Evolutionary conservation across 768 basidiomycete genomes (phyloP).

Genomic region (Filobasidium floriforme): DNA sequence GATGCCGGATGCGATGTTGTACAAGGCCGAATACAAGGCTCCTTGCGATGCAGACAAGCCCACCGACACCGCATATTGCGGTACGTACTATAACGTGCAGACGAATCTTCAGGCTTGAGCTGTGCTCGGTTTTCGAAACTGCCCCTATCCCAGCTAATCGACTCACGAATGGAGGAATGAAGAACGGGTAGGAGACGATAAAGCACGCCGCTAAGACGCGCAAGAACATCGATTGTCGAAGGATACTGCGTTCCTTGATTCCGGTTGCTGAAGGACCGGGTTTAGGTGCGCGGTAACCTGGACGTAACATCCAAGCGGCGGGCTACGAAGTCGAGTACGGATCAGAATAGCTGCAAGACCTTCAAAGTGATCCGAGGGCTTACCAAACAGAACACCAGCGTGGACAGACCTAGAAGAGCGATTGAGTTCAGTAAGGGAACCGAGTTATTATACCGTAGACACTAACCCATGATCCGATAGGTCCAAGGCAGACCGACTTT

Average conservation of each 20-base stretch:
- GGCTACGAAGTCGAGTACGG: slow-evolving; percentile 3
- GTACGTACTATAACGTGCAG: not conserved
- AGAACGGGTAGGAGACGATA: slow-evolving; percentile 25
- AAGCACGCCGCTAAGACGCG: slow-evolving; percentile 22
- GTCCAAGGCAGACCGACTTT: slow-evolving; percentile 18
- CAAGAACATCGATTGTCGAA: slow-evolving; percentile 22
- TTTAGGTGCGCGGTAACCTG: slow-evolving; percentile 13
- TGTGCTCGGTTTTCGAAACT: not conserved
- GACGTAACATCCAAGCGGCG: slow-evolving; percentile 9
- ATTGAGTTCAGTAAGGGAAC: not conserved
- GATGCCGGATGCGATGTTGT: slow-evolving; percentile 25
- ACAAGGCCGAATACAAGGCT: slow-evolving; percentile 22
- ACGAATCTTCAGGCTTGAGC: not conserved
- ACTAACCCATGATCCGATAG: slow-evolving; percentile 11
- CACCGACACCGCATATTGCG: slow-evolving; percentile 13
- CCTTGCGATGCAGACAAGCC: slow-evolving; percentile 24
- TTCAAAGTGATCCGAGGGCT: not conserved
- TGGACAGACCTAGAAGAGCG: not conserved
- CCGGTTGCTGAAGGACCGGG: not conserved
- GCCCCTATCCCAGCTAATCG: not conserved
- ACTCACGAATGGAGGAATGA: slow-evolving; percentile 30
- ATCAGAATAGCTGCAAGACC: no score
- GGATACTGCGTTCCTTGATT: slow-evolving; percentile 12
- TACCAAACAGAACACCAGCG: slow-evolving; percentile 11
- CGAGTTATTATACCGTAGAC: no score